Conservation (phyloP, 345 rosid species). For the Sonneratia alba region DNA sequence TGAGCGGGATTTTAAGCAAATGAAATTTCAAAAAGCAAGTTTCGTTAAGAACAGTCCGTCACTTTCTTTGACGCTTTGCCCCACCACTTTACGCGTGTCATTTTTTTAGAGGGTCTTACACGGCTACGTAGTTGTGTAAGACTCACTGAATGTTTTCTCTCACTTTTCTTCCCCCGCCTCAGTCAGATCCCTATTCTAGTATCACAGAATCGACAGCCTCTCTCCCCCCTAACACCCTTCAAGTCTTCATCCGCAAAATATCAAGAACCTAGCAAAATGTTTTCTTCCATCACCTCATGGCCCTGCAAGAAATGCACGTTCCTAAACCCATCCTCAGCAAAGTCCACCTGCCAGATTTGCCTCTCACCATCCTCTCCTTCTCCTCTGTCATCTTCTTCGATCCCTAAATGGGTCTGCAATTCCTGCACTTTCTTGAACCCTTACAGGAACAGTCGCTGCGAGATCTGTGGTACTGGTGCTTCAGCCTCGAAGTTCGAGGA, state of each 20-base stretch:
- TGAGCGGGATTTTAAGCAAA: too few species aligned
- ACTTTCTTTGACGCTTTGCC: too few species aligned
- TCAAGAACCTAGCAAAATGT: neutral
- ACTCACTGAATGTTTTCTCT: too few species aligned
- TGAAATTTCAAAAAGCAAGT: too few species aligned
- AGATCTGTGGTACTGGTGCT: constrained; percentile 54
- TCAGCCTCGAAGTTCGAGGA: constrained; percentile 35
- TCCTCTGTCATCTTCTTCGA: constrained; percentile 14
- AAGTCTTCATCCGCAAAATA: neutral
- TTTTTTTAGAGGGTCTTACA: too few species aligned
- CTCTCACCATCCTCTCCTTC: constrained; percentile 25
- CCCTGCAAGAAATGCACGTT: constrained; percentile 80
- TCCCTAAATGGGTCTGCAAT: constrained; percentile 73
- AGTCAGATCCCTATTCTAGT: too few species aligned
- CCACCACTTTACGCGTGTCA: too few species aligned
- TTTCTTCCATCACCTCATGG: constrained; percentile 33
- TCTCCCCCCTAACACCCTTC: neutral
- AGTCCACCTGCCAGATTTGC: constrained; percentile 59
- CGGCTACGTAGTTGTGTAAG: too few species aligned
- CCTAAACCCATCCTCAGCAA: constrained; percentile 67
- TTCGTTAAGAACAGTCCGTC: too few species aligned
- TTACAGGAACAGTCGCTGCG: constrained; percentile 55
- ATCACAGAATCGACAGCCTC: neutral
- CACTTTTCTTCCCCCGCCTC: too few species aligned
- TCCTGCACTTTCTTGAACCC: constrained; percentile 84